Percentiles rank a stretch among this genome's conserved stretches.
Evolutionary conservation across 1,139 yeast species (phyloP).

Genomic region (Groenewaldozyma auringiensis): DNA sequence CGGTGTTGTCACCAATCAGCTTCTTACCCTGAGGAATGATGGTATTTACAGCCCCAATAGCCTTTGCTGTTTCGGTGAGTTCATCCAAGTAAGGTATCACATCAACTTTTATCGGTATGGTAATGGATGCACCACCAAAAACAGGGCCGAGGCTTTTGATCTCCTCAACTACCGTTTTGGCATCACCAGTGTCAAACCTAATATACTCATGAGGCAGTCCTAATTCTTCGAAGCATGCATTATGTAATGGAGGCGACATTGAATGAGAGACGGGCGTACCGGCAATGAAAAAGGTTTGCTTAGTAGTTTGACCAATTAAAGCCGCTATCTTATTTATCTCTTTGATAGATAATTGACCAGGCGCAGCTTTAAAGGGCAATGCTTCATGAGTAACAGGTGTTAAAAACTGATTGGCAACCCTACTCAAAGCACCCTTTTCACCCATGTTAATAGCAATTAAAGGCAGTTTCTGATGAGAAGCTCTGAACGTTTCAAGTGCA

Average conservation of each 20-base stretch:
- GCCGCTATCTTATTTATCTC: slow-evolving; percentile 54
- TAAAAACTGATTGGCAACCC: slow-evolving; percentile 63
- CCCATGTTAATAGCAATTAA: slow-evolving; percentile 83
- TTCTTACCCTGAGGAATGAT: slow-evolving; percentile 51
- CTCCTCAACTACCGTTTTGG: slow-evolving; percentile 42
- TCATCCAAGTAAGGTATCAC: slow-evolving; percentile 59
- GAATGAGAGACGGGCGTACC: slow-evolving; percentile 85
- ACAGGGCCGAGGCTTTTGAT: slow-evolving; percentile 41
- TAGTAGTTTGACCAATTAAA: slow-evolving; percentile 53
- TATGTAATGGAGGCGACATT: slow-evolving; percentile 79
- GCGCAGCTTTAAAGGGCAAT: slow-evolving; percentile 62
- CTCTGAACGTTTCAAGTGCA: slow-evolving; percentile 60
- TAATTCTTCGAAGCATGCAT: slow-evolving; percentile 60
- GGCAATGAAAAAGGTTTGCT: slow-evolving; percentile 63
- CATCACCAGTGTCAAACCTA: slow-evolving; percentile 60
- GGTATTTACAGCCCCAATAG: slow-evolving; percentile 92
- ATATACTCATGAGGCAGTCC: slow-evolving; percentile 74
- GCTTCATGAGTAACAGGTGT: slow-evolving; percentile 77
- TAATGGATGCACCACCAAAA: slow-evolving; percentile 87
- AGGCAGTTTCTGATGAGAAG: slow-evolving; percentile 41
- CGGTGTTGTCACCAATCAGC: slow-evolving; percentile 84
- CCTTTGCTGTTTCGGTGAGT: slow-evolving; percentile 56
- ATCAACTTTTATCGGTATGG: slow-evolving; percentile 82
- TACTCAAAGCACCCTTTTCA: slow-evolving; percentile 63
- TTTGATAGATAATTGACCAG: slow-evolving; percentile 54